Evolutionary conservation across 1,284 basidiomycete genomes (phyloP).

Genomic region (Earliella scabrosa): DNA sequence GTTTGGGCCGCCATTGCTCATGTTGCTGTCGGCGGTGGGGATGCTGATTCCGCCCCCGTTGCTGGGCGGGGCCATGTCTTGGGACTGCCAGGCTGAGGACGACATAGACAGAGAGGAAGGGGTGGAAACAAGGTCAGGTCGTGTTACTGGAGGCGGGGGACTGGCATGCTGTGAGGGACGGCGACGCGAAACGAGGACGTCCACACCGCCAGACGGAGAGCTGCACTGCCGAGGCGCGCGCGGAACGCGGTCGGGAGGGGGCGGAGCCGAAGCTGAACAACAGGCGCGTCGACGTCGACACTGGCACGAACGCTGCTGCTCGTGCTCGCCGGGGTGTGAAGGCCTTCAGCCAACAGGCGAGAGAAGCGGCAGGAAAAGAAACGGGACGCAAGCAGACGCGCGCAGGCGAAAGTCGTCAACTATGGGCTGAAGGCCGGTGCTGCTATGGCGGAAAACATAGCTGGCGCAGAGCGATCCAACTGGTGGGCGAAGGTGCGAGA

Average conservation of each 20-base stretch:
- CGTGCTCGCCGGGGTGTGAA: slow-evolving; percentile 19
- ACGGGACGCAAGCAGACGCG: slow-evolving; percentile 7
- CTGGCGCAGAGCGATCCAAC: slow-evolving; percentile 18
- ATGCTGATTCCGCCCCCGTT: slow-evolving; percentile 66
- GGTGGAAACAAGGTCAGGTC: slow-evolving; percentile 38
- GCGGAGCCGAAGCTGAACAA: slow-evolving; percentile 16
- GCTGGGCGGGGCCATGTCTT: slow-evolving; percentile 71
- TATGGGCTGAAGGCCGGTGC: slow-evolving; percentile 30
- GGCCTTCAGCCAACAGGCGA: slow-evolving; percentile 39
- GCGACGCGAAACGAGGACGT: slow-evolving; percentile 24
- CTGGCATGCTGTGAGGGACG: slow-evolving; percentile 28
- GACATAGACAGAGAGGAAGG: slow-evolving; percentile 18
- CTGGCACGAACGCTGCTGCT: slow-evolving; percentile 15
- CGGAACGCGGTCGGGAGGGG: slow-evolving; percentile 14
- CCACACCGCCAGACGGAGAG: slow-evolving; percentile 16
- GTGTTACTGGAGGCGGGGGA: slow-evolving; percentile 33
- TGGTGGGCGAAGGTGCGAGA: slow-evolving; percentile 37
- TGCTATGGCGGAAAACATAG: slow-evolving; percentile 16
- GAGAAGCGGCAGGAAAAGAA: slow-evolving; percentile 21
- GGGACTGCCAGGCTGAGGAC: slow-evolving; percentile 73
- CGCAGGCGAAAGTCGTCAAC: slow-evolving; percentile 23
- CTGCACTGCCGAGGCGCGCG: slow-evolving; percentile 17
- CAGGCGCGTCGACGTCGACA: slow-evolving; percentile 26
- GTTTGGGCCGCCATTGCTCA: slow-evolving; percentile 44
- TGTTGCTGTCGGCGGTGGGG: slow-evolving; percentile 56